These are phyloP conservation scores for Calonectria ilicicola DNA, from an alignment of 2,329 filamentous ascomycete genomes.

Conservation along the genomic window DNA sequence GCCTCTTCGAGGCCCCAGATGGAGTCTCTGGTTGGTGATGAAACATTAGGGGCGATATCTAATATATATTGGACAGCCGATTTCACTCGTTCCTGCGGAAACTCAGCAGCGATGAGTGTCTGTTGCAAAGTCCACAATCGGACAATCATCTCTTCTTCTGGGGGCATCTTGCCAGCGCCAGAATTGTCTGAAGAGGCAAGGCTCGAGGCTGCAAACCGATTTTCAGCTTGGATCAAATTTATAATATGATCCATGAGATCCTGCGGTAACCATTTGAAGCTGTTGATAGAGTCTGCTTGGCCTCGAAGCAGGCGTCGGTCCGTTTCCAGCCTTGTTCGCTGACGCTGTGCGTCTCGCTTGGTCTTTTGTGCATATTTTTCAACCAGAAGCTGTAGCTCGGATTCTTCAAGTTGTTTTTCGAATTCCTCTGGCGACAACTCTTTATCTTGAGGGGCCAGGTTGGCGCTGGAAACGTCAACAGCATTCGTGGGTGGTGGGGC, in stretches of 20 bases:
- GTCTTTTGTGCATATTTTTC: conserved; percentile 86
- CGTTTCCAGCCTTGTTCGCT: conserved; percentile 82
- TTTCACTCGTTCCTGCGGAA: conserved; percentile 72
- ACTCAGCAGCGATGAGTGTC: conserved; percentile 76
- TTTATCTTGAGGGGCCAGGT: conserved; percentile 48
- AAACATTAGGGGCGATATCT: conserved; percentile 73
- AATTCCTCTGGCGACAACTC: conserved; percentile 87
- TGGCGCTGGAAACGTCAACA: conserved; percentile 39
- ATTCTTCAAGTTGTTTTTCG: conserved; percentile 87
- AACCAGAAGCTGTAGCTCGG: conserved; percentile 88
- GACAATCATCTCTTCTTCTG: conserved; percentile 82
- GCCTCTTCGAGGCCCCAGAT: conserved; percentile 91
- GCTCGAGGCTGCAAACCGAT: conserved; percentile 66
- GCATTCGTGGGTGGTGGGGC: conserved; percentile 44
- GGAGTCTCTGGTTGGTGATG: conserved; percentile 68
- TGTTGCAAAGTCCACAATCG: conserved; percentile 88
- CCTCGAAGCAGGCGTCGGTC: conserved; percentile 85
- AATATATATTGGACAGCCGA: conserved; percentile 75
- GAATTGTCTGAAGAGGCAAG: conserved; percentile 57
- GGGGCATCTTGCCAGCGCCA: conserved; percentile 64
- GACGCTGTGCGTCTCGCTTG: conserved; percentile 81
- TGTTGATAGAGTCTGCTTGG: conserved; percentile 80
- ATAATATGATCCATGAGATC: conserved; percentile 84
- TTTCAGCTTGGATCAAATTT: conserved; percentile 76
- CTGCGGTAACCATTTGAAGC: conserved; percentile 82